Base-by-base conservation (phyloP, 257 asterid species). In the Rubia yunnanensis region DNA sequence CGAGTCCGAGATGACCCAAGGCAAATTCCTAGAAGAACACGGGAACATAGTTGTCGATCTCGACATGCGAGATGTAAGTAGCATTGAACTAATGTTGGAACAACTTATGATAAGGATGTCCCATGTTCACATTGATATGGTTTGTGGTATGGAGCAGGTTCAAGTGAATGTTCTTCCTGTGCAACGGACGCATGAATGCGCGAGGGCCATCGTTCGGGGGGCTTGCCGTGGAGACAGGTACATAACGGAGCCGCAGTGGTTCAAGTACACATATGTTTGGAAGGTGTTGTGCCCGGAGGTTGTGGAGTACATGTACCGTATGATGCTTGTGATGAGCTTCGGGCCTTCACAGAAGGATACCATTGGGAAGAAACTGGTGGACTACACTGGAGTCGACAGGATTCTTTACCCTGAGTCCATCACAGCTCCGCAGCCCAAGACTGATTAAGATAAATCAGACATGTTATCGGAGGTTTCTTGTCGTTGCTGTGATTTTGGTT, bases 1-100 rank as follows among this genome's bases (percentile, higher is more conserved):
- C 27, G 97, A 89, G 73, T 89, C 95, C 0, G 94, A 89, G 81
- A 32, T 85, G 49, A 89, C 95, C 0, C 84, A 79, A 46, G 95
- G 95, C 56, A 89, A 85, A 66, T 75, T 77, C 78, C 70, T 87
- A 4, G 68, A 68, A 65, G 73, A 78, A 72, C 76, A 73, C 1
- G 94, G 94, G 15, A 68, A 35, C 38, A 8, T 77, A 32, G 84
- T 75, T 1, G 81, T 90, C 5, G 87, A 84, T 53, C 82, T 75
- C 55, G 84, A 79, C 5, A 65, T 80, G 80, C 78, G 90, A 27
- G 90, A 90, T 72, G 94, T 87, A 70, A 84, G 95, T 14, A 15
- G 5, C 52, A 44, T 14, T 11, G 15, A 35, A 1, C 38, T 34
- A 34, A 34, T 34, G 44, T 10, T 38, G 13, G 10, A 38, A 38